These are phyloP conservation scores for Aspergillus steynii DNA, from an alignment of 495 filamentous ascomycete genomes.

Conservation along the genomic window DNA sequence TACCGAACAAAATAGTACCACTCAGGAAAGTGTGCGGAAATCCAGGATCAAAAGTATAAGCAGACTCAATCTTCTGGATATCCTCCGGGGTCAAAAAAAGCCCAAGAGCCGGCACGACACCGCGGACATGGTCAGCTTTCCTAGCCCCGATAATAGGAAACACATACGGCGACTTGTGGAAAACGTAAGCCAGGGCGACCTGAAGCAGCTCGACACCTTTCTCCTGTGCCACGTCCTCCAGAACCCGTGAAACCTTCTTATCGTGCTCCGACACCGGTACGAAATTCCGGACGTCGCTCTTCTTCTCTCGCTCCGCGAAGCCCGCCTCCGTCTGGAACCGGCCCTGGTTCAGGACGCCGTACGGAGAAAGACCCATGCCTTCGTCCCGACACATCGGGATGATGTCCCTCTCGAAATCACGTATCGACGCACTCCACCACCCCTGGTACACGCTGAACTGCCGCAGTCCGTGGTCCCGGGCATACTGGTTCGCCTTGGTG, in stretches of 20 bases:
- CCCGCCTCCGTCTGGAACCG: conserved; percentile 52
- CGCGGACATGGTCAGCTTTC: too few species aligned
- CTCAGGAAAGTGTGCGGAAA: conserved; percentile 38
- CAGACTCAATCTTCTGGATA: too few species aligned
- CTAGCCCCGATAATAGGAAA: too few species aligned
- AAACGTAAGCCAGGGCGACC: too few species aligned
- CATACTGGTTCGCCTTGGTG: conserved; percentile 64
- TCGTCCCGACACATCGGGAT: conserved; percentile 64
- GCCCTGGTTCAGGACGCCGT: conserved; percentile 64
- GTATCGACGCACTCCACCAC: conserved; percentile 56
- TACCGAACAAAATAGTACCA: conserved; percentile 2
- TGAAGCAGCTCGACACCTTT: conserved; percentile 46
- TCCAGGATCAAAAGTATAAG: too few species aligned
- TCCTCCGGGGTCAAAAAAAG: too few species aligned
- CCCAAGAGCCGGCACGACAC: too few species aligned
- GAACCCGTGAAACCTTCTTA: conserved; percentile 51
- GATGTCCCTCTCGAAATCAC: conserved; percentile 73
- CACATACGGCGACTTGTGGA: too few species aligned
- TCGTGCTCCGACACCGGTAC: conserved; percentile 37
- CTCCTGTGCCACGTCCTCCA: conserved; percentile 59
- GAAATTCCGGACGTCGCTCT: conserved; percentile 31
- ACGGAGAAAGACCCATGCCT: conserved; percentile 70
- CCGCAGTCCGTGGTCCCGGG: conserved; percentile 60
- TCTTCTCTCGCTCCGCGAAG: conserved; percentile 27
- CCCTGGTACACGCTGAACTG: conserved; percentile 71